Base-by-base conservation (phyloP, 257 asterid species). In the Solanum tarapatanum region DNA sequence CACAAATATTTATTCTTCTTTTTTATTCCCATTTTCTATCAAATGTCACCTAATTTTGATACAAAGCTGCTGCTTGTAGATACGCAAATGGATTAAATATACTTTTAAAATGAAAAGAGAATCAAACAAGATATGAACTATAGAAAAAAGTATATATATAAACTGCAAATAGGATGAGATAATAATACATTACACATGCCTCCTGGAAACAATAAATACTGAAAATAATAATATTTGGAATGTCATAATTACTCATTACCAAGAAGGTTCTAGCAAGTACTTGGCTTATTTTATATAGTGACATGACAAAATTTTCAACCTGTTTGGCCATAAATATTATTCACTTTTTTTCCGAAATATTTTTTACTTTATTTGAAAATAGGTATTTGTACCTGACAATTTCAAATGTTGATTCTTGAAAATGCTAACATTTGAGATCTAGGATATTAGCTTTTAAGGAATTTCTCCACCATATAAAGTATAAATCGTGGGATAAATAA, bases 21-120 rank as follows among this genome's bases (percentile, higher is more conserved):
- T 36, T 32, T 36, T 72, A 58, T 37, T 76, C 16, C 30, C 83
- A 58, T 19, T 12, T 19, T 60, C 41, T 13, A 26, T 21, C 8
- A 23, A 85, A 45, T 85, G 91, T 90, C 89, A 36, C 91, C 84
- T 88, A 82, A 62, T 73, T 33, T 82, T 45, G 91, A 69, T 76
- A 87, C 91, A 86, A 45, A 17, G 5, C 28, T 80, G 19, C 69
- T 80, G 28, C 11, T 28, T 28, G 85, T 80, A 48, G 69, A 48
- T 80, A 45, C 85, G 69, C 85, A 17, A 80, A 48, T 48, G 69
- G 69, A 80, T 48, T 28, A 80, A 39, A 23, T 76, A 76, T 76
- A 39, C 4, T n/a, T 37, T 35, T 76, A 37, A 37, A 76, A 11
- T 76, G 33, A n/a, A n/a, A 76, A n/a, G 58, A 76, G 83, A 76